Percentiles rank a stretch among this genome's conserved stretches.
phyloP scores from a whole-genome alignment of 176 grass and related monocot genomes.

The Puya raimondii region DNA sequence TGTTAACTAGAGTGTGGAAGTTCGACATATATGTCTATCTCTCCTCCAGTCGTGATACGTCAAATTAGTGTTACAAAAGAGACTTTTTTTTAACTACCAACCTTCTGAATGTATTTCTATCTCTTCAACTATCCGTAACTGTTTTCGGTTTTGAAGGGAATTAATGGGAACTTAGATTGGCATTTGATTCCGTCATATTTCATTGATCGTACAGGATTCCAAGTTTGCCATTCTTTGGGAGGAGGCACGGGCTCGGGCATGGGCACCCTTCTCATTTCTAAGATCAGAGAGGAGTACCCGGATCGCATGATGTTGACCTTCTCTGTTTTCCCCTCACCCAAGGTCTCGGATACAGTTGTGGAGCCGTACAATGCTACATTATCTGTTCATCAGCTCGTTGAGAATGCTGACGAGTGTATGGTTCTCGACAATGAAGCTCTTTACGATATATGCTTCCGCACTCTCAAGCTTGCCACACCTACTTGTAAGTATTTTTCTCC shows the following conservation, averaged over 20 bases:
- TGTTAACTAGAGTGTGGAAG: too few relatives aligned
- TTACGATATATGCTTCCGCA: slow-evolving; percentile 92
- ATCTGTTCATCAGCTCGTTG: slow-evolving; percentile 89
- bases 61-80: too few relatives aligned
- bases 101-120: background rate
- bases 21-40: too few relatives aligned
- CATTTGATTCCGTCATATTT: background rate
- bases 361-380: slow-evolving; percentile 93
- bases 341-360: slow-evolving; percentile 89
- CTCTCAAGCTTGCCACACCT: slow-evolving; percentile 77
- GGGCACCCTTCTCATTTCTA: slow-evolving; percentile 90
- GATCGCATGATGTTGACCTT: slow-evolving; percentile 96
- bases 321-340: slow-evolving; percentile 94
- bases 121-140: background rate
- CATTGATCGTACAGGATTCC: slow-evolving; percentile 54
- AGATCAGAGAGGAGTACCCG: slow-evolving; percentile 92
- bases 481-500: slow-evolving; percentile 45
- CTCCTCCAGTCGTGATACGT: too few relatives aligned
- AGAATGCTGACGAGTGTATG: slow-evolving; percentile 95
- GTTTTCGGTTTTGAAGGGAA: background rate
- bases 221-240: slow-evolving; percentile 94
- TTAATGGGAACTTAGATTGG: background rate
- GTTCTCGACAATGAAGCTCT: slow-evolving; percentile 91
- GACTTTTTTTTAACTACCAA: too few relatives aligned
- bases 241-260: slow-evolving; percentile 95